Evolutionary conservation across 1,139 yeast genomes (phyloP), one percentile per base, ranked within the genome.

Genomic region (Debaryomyces sp.): DNA sequence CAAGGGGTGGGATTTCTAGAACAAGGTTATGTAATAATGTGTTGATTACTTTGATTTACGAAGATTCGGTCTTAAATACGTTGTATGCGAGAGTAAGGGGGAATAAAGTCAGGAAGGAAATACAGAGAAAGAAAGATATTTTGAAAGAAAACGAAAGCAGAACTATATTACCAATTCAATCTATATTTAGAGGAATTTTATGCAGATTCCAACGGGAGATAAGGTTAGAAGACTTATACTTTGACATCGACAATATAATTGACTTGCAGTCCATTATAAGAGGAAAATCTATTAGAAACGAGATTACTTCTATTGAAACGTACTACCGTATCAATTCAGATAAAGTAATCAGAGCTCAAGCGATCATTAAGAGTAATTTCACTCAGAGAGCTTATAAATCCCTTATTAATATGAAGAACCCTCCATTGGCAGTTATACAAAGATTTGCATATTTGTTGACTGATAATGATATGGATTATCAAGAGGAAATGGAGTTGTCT

Each of bases 401-500:
- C 4, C 74, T 94, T 49, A 81, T 89, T 40, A 77, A 80, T 10
- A 84, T 81, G 63, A 79, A 78, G 42, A 85, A 87, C 58, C 98
- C 99, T 0, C 87, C 96, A 0, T 67, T 95, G 42, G 68, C 84
- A 22, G 89, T 91, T 0, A 85, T 95, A 36, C 81, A 85, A 57
- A 85, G 82, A 50, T 95, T 91, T 67, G 89, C 94, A 1, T 82
- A 84, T 54, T 68, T 94, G 41, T 71, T 94, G 43, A 87, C 89
- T 50, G 94, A 87, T 54, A 82, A 83, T 50, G 94, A 87, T 50
- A 67, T 71, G 30, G 96, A 89, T 60, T 87, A 84, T 62, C 87
- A 84, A 50, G 89, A 87, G 57, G 97, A 90, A 57, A 74, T 88
- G 52, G 82, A 80, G 49, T 69, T 92, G 33, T 88, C 89, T 35